phyloP scores from a whole-genome alignment of 1,139 yeast species.

The Magnusiomyces sp. region DNA sequence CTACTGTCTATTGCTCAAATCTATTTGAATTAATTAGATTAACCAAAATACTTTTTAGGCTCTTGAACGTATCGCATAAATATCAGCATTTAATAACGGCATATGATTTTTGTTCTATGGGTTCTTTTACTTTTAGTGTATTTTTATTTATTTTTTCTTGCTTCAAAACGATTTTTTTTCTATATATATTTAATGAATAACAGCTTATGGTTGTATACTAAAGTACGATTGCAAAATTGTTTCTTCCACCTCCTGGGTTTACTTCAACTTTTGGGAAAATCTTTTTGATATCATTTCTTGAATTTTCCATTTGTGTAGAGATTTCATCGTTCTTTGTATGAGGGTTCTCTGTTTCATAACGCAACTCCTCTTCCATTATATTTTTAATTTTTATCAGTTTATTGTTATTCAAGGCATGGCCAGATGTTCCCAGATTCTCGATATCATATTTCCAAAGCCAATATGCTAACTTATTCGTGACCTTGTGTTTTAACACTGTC shows the following conservation, averaged over 20 bases:
- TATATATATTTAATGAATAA: too few species aligned
- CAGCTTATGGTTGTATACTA: too few species aligned
- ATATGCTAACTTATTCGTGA: conserved; percentile 70
- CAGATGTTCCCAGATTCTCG: conserved; percentile 3
- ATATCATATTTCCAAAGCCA: conserved; percentile 40
- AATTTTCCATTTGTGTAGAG: too few species aligned
- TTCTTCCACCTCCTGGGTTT: conserved; percentile 24
- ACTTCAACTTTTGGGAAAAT: conserved; percentile 20
- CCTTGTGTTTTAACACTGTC: conserved; percentile 38
- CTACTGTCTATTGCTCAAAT: background rate
- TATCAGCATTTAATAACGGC: too few species aligned
- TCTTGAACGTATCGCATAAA: conserved; percentile 20
- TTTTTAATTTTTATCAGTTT: too few species aligned
- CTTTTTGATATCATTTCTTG: conserved; percentile 1
- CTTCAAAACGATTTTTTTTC: too few species aligned
- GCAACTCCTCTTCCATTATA: background rate
- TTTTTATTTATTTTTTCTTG: conserved; percentile 1
- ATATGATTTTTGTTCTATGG: background rate
- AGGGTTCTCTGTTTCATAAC: background rate
- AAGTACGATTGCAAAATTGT: conserved; percentile 22
- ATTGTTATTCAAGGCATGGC: conserved; percentile 1
- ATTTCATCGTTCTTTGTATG: too few species aligned
- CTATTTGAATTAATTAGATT: background rate
- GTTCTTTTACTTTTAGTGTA: background rate
- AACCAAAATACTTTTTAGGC: conserved; percentile 15